phyloP scores from a whole-genome alignment of 352 stramenopile genomes.

The Globisporangium solare region DNA sequence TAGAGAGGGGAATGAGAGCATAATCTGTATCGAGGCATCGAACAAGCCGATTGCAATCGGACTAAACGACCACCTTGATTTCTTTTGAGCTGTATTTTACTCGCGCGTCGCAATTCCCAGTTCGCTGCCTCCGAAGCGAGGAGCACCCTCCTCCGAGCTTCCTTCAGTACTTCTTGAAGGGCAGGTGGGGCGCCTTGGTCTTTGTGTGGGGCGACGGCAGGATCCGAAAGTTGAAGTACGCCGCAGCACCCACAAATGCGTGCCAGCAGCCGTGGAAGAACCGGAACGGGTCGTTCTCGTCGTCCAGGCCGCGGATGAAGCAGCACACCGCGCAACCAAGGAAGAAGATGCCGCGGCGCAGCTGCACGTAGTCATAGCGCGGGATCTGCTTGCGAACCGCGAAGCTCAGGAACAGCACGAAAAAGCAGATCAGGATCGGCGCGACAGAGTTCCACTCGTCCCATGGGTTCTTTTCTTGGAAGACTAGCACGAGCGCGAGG shows the following conservation, averaged over 20 bases:
- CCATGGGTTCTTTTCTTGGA: conserved; percentile 81
- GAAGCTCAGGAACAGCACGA: conserved; percentile 39
- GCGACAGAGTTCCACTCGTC: conserved; percentile 49
- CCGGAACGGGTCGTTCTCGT: conserved; percentile 69
- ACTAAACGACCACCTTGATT: too few relatives aligned
- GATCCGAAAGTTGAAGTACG: conserved; percentile 72
- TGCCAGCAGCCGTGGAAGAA: conserved; percentile 85
- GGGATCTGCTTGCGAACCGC: conserved; percentile 34
- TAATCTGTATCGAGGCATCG: too few relatives aligned
- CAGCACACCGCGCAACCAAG: conserved; percentile 43
- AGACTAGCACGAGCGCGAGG: conserved; percentile 49
- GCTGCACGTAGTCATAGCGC: conserved; percentile 44
- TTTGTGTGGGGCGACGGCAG: conserved; percentile 25
- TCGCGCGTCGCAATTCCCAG: too few relatives aligned
- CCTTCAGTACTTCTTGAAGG: conserved; percentile 27
- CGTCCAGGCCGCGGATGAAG: conserved; percentile 62
- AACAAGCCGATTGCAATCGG: neutral
- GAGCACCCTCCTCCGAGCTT: neutral
- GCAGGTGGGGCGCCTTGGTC: conserved; percentile 21
- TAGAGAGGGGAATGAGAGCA: too few relatives aligned
- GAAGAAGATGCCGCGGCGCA: conserved; percentile 44
- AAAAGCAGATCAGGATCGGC: conserved; percentile 45
- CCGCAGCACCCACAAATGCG: conserved; percentile 60
- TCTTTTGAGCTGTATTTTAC: too few relatives aligned
- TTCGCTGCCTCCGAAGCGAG: too few relatives aligned